Evolutionary conservation across 305 asterid genomes (phyloP).

Genomic region (Striga hermonthica): DNA sequence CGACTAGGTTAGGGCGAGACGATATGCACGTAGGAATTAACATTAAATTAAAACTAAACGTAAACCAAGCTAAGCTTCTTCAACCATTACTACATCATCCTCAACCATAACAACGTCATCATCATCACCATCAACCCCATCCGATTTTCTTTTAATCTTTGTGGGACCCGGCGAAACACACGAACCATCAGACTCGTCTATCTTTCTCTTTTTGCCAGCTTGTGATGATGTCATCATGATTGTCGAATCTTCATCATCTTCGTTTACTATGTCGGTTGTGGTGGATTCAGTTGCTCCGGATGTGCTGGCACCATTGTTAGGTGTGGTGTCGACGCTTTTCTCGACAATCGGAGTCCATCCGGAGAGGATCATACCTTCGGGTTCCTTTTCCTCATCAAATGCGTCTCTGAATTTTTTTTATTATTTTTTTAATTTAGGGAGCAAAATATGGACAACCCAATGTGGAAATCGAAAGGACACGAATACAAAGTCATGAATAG

Average conservation of each 20-base stretch:
- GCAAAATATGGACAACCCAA: conserved; percentile 4
- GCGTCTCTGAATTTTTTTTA: conserved; percentile 59
- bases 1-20: conserved; percentile 39
- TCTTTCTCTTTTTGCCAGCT: conserved; percentile 72
- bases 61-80: conserved; percentile 41
- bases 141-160: conserved; percentile 40
- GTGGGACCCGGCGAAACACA: conserved; percentile 27
- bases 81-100: conserved; percentile 44
- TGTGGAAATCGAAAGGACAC: background rate
- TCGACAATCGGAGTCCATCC: conserved; percentile 74
- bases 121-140: conserved; percentile 36
- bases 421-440: background rate
- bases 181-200: conserved; percentile 36
- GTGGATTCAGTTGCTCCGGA: conserved; percentile 44
- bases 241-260: conserved; percentile 59
- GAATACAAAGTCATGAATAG: background rate
- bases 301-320: conserved; percentile 65
- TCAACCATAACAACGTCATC: conserved; percentile 50
- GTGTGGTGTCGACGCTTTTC: conserved; percentile 38
- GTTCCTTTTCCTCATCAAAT: conserved; percentile 93
- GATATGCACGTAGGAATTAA: conserved; percentile 23
- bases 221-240: conserved; percentile 42
- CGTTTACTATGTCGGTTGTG: conserved; percentile 34
- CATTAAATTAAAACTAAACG: conserved; percentile 2
- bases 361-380: conserved; percentile 79